Evolutionary conservation across 129 eudicot species (phyloP).

Genomic region (Tanacetum coccineum): DNA sequence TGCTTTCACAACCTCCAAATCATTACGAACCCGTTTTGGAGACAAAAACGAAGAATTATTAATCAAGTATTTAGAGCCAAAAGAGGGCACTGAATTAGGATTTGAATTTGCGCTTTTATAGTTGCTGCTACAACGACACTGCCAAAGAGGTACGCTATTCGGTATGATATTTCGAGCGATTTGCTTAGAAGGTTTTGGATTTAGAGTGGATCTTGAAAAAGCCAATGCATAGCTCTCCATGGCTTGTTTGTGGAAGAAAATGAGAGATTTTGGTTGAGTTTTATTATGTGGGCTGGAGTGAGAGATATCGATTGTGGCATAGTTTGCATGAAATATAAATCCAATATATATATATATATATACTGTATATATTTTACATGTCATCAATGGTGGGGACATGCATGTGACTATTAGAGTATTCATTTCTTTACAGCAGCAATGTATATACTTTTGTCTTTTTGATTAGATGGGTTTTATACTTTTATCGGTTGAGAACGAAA

Average conservation of each 20-base stretch:
- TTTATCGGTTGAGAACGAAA: too few species aligned
- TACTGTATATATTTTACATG: not conserved
- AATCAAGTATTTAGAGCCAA: constrained; percentile 13
- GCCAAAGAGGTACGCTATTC: constrained; percentile 10
- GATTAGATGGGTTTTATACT: too few species aligned
- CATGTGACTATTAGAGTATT: too few species aligned
- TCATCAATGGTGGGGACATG: constrained; percentile 9
- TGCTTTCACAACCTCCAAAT: constrained; percentile 30
- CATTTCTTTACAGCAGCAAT: too few species aligned
- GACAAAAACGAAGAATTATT: constrained; percentile 5
- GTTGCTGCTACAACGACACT: constrained; percentile 3
- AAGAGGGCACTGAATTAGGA: constrained; percentile 2
- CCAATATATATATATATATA: not conserved
- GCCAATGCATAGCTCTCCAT: constrained; percentile 55
- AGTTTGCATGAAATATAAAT: constrained; percentile 26
- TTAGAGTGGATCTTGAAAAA: constrained; percentile 36
- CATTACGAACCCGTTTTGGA: constrained; percentile 15
- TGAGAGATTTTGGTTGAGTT: constrained; percentile 17
- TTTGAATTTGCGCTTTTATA: not conserved
- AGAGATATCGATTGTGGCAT: constrained; percentile 13
- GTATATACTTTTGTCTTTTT: too few species aligned
- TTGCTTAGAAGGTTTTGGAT: constrained; percentile 21
- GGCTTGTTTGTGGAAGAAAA: constrained; percentile 20
- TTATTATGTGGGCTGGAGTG: constrained; percentile 11
- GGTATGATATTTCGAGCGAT: constrained; percentile 10